Percentiles rank a stretch among this genome's conserved stretches.
phyloP scores from a whole-genome alignment of 345 rosid genomes.

The Corchorus olitorius region DNA sequence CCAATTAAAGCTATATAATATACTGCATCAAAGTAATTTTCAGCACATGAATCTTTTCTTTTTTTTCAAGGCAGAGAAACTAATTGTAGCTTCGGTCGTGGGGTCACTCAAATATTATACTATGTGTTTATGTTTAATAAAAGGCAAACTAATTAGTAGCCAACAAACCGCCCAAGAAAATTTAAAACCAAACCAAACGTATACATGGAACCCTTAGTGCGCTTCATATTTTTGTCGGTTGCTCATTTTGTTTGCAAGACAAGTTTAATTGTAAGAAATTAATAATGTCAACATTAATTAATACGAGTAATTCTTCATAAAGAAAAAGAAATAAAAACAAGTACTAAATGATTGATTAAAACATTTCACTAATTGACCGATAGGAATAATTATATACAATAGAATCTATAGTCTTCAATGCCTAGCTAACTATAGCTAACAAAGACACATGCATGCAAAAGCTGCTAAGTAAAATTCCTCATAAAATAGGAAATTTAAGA shows the following conservation, averaged over 20 bases:
- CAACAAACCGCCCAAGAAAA: background rate
- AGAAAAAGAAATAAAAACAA: background rate
- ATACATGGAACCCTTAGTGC: background rate
- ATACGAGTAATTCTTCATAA: background rate
- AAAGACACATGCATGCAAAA: constrained; percentile 14
- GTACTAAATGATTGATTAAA: background rate
- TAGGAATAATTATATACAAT: background rate
- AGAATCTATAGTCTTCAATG: background rate
- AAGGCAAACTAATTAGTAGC: background rate
- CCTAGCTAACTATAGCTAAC: background rate
- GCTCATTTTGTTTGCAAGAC: background rate
- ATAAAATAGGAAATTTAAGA: too few relatives aligned
- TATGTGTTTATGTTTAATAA: background rate
- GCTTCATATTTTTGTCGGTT: background rate
- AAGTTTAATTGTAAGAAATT: background rate
- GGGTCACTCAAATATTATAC: background rate
- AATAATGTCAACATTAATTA: background rate
- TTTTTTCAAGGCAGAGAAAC: too few relatives aligned
- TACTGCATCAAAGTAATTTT: background rate
- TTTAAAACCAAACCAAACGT: background rate
- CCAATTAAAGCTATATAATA: too few relatives aligned
- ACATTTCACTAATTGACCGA: background rate
- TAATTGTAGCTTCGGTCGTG: background rate
- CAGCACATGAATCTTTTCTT: background rate
- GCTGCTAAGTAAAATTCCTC: constrained; percentile 2